Conservation (phyloP, 108 stramenopile species). For the Cyclotella baltica region DNA sequence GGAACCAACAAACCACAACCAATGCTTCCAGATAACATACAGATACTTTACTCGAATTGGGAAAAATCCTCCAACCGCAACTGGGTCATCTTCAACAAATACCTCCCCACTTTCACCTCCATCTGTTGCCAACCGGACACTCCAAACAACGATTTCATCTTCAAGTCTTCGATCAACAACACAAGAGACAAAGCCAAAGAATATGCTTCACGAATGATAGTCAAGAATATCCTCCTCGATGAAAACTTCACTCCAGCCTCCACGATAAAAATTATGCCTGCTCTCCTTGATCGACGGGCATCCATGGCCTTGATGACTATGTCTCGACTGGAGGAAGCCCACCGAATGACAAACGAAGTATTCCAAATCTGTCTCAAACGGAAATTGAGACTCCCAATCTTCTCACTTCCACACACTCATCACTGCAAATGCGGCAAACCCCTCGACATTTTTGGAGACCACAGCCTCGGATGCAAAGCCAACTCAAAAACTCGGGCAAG, state of each 20-base stretch:
- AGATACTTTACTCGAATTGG: background rate
- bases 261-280: no score
- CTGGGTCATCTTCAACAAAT: background rate
- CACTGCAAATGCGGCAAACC: background rate
- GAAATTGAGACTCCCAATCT: background rate
- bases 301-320: no score
- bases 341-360: no score
- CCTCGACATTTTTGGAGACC: background rate
- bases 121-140: background rate
- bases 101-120: background rate
- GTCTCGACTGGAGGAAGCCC: no score
- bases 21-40: background rate
- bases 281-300: no score
- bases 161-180: no score
- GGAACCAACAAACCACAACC: background rate
- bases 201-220: background rate
- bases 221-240: background rate
- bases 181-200: background rate
- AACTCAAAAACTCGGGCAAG: background rate
- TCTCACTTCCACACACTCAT: background rate
- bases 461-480: slow-evolving; percentile 6
- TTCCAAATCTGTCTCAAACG: no score
- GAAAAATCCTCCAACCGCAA: background rate
- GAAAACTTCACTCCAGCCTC: background rate
- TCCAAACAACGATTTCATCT: background rate